These are phyloP conservation scores for Coemansia guatemalensis DNA, from an alignment of 192 early-diverging fungal species.

Conservation along the genomic window DNA sequence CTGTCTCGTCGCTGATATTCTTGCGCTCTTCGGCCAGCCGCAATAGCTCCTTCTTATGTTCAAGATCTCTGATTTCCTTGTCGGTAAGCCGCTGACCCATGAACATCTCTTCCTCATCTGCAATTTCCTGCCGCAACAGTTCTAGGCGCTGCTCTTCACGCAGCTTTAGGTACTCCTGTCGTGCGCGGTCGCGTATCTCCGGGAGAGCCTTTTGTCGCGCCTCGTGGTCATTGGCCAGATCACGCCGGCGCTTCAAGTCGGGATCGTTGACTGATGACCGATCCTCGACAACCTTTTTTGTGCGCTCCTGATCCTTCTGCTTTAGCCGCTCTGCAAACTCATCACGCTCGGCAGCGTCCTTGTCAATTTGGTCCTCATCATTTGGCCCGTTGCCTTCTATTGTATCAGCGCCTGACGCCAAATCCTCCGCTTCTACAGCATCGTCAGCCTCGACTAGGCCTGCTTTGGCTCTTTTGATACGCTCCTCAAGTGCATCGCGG, in stretches of 20 bases:
- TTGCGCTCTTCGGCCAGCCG: conserved; percentile 81
- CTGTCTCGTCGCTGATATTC: conserved; percentile 72
- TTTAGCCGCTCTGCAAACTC: conserved; percentile 83
- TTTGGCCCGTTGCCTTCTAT: conserved; percentile 41
- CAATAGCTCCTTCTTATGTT: conserved; percentile 84
- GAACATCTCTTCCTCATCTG: conserved; percentile 88
- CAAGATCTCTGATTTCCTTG: conserved; percentile 72
- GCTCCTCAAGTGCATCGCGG: conserved; percentile 52
- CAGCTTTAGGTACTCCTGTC: conserved; percentile 87
- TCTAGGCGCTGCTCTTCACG: conserved; percentile 82
- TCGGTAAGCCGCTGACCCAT: conserved; percentile 69
- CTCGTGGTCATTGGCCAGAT: conserved; percentile 81
- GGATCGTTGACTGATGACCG: conserved; percentile 50
- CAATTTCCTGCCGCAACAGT: conserved; percentile 72
- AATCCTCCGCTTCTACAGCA: conserved; percentile 28
- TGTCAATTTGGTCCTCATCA: conserved; percentile 42
- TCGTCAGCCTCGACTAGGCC: conserved; percentile 33
- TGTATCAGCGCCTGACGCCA: conserved; percentile 4
- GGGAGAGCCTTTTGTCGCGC: conserved; percentile 67
- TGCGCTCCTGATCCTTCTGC: conserved; percentile 76
- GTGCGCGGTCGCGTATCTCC: conserved; percentile 80
- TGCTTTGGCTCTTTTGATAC: conserved; percentile 57
- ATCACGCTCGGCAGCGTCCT: conserved; percentile 86
- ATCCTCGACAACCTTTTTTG: conserved; percentile 58
- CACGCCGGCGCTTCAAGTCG: conserved; percentile 66